Percentiles rank a stretch among this genome's conserved stretches.
Conservation (phyloP, 768 basidiomycete species). For the Auricularia heimuer region DNA sequence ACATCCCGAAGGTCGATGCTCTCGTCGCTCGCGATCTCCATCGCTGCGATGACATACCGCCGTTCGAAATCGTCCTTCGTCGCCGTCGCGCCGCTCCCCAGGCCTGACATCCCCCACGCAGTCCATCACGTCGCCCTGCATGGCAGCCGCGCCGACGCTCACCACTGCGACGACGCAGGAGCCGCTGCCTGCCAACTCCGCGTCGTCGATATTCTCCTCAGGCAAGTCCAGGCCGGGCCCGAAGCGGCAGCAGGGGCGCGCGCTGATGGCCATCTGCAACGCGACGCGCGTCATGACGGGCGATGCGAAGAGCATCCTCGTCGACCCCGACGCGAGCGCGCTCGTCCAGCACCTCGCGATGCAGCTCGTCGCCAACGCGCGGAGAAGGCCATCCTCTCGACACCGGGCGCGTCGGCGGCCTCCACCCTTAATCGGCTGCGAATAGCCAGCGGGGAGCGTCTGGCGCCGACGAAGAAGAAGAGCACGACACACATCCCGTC, state of each 20-base stretch:
- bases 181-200: too few species aligned
- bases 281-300: conserved; percentile 84
- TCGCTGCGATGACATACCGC: not conserved
- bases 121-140: conserved; percentile 4
- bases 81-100: conserved; percentile 22
- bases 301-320: conserved; percentile 63
- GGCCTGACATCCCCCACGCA: conserved; percentile 1
- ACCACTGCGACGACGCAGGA: conserved; percentile 7
- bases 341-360: conserved; percentile 57
- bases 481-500: too few species aligned
- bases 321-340: conserved; percentile 51
- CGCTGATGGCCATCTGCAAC: conserved; percentile 66
- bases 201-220: too few species aligned
- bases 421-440: too few species aligned
- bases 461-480: too few species aligned
- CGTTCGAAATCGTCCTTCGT: conserved; percentile 13
- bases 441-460: too few species aligned
- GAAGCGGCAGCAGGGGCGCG: conserved; percentile 46
- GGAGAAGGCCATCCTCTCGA: too few species aligned
- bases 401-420: too few species aligned
- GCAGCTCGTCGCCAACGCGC: conserved; percentile 55
- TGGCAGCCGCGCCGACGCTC: conserved; percentile 8
- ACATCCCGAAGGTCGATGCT: conserved; percentile 2
- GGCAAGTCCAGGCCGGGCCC: too few species aligned
- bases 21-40: conserved; percentile 3